phyloP scores from a whole-genome alignment of 306 rosid genomes.

The Vachellia pachyceras region DNA sequence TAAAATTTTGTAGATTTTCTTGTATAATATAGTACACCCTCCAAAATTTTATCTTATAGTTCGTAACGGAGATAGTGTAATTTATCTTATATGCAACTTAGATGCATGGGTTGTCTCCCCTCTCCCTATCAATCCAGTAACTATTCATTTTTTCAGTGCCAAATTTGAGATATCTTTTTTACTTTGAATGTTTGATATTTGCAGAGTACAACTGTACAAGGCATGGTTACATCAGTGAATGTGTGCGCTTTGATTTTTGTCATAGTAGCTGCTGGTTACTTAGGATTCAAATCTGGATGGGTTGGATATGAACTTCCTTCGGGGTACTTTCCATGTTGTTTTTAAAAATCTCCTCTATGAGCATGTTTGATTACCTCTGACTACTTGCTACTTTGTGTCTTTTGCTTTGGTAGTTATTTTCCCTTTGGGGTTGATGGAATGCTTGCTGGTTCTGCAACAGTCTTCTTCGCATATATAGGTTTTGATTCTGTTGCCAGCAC shows the following conservation, averaged over 20 bases:
- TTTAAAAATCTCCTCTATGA: not conserved
- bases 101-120: not conserved
- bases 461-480: slow-evolving; percentile 86
- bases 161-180: slow-evolving; percentile 17
- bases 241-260: slow-evolving; percentile 84
- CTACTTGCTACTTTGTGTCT: slow-evolving; percentile 1
- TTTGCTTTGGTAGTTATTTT: slow-evolving; percentile 65
- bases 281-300: slow-evolving; percentile 96
- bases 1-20: not conserved
- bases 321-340: slow-evolving; percentile 60
- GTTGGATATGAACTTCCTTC: slow-evolving; percentile 81
- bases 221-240: slow-evolving; percentile 75
- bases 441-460: slow-evolving; percentile 98
- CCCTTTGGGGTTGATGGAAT: slow-evolving; percentile 92
- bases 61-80: not conserved
- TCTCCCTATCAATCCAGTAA: not conserved
- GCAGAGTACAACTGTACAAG: slow-evolving; percentile 85
- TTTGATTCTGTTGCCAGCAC: slow-evolving; percentile 93
- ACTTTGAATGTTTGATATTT: slow-evolving; percentile 30
- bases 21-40: not conserved
- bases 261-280: slow-evolving; percentile 72
- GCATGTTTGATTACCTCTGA: slow-evolving; percentile 10
- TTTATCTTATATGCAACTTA: not conserved
- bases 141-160: slow-evolving; percentile 14
- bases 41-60: too few relatives aligned